A percentile compares a stretch with the other conserved stretches of the same genome.
Conservation (phyloP, 805 yeast genomes). For the Jamesozyma gamospora region DNA sequence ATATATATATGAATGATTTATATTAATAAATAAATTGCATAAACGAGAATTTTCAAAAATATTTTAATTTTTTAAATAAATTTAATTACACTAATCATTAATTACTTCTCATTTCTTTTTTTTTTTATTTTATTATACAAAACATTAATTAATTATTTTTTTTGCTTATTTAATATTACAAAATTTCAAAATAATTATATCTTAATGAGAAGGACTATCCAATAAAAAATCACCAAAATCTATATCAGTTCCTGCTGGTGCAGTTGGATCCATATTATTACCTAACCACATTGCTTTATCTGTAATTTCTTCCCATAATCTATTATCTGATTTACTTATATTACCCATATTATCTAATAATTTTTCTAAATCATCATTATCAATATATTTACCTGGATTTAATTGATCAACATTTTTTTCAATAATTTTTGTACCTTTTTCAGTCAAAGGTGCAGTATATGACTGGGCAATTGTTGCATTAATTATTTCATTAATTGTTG, state of each 20-base stretch:
- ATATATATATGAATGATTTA: neutral
- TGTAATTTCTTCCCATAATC: slow-evolving; percentile 70
- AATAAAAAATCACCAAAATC: slow-evolving; percentile 13
- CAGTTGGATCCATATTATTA: slow-evolving; percentile 29
- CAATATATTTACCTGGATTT: slow-evolving; percentile 23
- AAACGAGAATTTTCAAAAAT: too few species aligned
- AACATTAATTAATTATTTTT: neutral
- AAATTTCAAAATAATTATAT: too few species aligned
- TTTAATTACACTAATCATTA: too few species aligned
- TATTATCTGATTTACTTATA: slow-evolving; percentile 35
- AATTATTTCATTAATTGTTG: slow-evolving; percentile 14
- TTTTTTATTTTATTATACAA: neutral
- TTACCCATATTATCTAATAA: slow-evolving; percentile 24
- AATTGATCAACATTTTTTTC: slow-evolving; percentile 24
- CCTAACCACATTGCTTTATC: slow-evolving; percentile 70
- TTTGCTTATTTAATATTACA: neutral
- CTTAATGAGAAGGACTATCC: slow-evolving; percentile 5
- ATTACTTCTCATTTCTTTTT: too few species aligned
- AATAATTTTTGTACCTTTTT: slow-evolving; percentile 13
- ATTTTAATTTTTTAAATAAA: too few species aligned
- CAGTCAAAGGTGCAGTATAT: slow-evolving; percentile 10
- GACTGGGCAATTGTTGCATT: slow-evolving; percentile 16
- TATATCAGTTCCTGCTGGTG: slow-evolving; percentile 18
- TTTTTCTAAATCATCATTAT: slow-evolving; percentile 29
- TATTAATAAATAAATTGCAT: neutral